phyloP scores from a whole-genome alignment of 1,284 basidiomycete species.

The Cutaneotrichosporon daszewskae region DNA sequence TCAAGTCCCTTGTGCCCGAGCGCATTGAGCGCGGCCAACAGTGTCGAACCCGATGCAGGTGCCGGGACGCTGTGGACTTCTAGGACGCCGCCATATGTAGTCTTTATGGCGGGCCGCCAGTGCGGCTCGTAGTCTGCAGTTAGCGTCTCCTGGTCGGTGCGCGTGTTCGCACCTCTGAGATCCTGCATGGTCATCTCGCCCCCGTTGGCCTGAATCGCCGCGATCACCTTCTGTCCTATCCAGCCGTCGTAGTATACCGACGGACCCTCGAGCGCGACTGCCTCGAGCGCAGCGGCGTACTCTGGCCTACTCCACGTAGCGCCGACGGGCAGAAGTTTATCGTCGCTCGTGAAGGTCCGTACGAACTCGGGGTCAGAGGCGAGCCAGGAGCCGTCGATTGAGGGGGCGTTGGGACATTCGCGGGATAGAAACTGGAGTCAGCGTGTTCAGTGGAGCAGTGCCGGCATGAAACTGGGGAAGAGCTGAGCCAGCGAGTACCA shows the following conservation, averaged over 20 bases:
- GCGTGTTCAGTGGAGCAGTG: background rate
- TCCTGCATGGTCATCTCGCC: constrained; percentile 39
- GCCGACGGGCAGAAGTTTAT: constrained; percentile 22
- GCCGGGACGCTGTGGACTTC: constrained; percentile 33
- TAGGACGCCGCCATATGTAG: constrained; percentile 26
- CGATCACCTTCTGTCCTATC: constrained; percentile 29
- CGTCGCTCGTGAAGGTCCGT: constrained; percentile 16
- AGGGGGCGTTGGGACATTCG: constrained; percentile 8
- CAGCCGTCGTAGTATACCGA: constrained; percentile 35
- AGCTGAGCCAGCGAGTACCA: too few species aligned
- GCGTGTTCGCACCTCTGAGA: constrained; percentile 19
- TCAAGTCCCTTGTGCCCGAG: constrained; percentile 6
- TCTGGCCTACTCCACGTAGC: constrained; percentile 26
- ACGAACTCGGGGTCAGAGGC: constrained; percentile 14
- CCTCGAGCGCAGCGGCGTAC: constrained; percentile 30
- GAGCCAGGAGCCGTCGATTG: constrained; percentile 7
- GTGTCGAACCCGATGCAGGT: constrained; percentile 38
- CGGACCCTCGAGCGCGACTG: constrained; percentile 30
- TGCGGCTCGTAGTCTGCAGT: constrained; percentile 29
- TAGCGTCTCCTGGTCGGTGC: background rate
- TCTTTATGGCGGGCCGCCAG: constrained; percentile 25
- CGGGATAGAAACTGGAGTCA: constrained; percentile 10
- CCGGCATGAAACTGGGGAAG: too few species aligned
- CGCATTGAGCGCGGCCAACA: constrained; percentile 33
- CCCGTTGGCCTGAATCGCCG: constrained; percentile 23